Percentiles rank a stretch among this genome's conserved stretches.
Conservation (phyloP, 208 protist species). For the Leishmania arabica region DNA sequence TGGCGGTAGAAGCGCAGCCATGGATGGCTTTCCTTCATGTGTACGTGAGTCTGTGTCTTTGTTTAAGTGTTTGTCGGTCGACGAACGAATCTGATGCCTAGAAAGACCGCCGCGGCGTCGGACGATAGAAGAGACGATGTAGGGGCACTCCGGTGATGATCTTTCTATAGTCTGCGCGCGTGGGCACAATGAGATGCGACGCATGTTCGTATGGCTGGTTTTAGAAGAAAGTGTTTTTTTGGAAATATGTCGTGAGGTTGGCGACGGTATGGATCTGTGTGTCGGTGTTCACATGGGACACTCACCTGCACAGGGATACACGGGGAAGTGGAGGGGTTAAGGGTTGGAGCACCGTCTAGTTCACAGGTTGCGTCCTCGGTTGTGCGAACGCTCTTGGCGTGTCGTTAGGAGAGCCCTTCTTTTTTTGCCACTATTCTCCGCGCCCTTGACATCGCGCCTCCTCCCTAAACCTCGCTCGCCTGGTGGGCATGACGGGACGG, state of each 20-base stretch:
- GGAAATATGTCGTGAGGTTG: neutral
- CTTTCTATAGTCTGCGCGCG: no score
- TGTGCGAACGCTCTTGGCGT: neutral
- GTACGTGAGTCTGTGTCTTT: neutral
- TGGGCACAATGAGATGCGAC: no score
- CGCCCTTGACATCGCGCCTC: neutral
- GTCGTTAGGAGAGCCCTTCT: neutral
- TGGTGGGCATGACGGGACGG: no score
- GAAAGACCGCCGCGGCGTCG: no score
- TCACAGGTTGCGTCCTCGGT: neutral
- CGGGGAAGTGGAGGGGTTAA: neutral
- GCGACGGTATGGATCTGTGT: slow-evolving; percentile 3
- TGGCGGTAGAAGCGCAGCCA: neutral
- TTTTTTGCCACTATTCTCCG: neutral
- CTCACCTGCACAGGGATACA: neutral
- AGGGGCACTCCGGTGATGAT: no score
- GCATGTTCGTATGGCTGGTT: no score
- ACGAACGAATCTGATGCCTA: neutral
- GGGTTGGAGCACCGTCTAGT: neutral
- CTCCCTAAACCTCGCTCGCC: neutral
- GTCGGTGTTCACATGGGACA: neutral
- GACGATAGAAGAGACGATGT: no score
- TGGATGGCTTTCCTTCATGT: neutral
- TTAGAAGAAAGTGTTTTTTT: neutral
- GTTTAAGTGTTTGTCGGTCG: neutral